Evolutionary conservation across 257 asterid genomes (phyloP), one percentile per base, ranked within the genome.

Genomic region (Thymus quinquecostatus): DNA sequence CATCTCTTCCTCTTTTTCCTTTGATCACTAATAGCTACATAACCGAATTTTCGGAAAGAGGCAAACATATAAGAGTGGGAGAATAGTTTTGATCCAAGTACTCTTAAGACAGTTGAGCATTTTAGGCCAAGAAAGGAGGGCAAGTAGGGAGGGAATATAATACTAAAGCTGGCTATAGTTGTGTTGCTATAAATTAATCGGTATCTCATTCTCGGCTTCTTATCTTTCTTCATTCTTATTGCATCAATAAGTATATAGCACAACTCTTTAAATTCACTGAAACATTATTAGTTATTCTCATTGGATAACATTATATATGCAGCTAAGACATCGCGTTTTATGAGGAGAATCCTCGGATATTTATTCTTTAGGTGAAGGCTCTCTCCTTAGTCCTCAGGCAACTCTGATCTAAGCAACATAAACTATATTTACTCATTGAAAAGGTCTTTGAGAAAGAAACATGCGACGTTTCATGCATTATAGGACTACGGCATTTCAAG

Each of bases 81-180:
- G 68, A 41, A 62, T 57, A 32, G 9, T 62, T 48, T 14, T 12
- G 1, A 41, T 62, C 68, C 53, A 62, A 62, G 36, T 60, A 49
- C 66, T 9, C 29, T 9, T 5, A 32, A 2, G 14, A 34, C 68
- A 0, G 29, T 56, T 3, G 4, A 34, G 38, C 38, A 34, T 34
- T 56, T 56, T 56, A 56, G 29, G 61, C 62, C n/a, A 57, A 57
- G 61, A 30, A 30, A 67, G 13, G 38, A 34, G 38, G n/a, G 27
- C 74, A 57, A 69, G 48, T 57, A 13, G 57, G 3, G 6, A 21
- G 57, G 21, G 63, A 27, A 58, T 14, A 69, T 8, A 43, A 29
- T 55, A 12, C 43, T 55, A 45, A 10, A 43, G 28, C 10, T 51
- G n/a, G 28, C 60, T 6, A 30, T 41, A 38, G 44, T 58, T 21